These are phyloP conservation scores for Fraxinus pennsylvanica DNA, from an alignment of 257 asterid species.

Conservation along the genomic window DNA sequence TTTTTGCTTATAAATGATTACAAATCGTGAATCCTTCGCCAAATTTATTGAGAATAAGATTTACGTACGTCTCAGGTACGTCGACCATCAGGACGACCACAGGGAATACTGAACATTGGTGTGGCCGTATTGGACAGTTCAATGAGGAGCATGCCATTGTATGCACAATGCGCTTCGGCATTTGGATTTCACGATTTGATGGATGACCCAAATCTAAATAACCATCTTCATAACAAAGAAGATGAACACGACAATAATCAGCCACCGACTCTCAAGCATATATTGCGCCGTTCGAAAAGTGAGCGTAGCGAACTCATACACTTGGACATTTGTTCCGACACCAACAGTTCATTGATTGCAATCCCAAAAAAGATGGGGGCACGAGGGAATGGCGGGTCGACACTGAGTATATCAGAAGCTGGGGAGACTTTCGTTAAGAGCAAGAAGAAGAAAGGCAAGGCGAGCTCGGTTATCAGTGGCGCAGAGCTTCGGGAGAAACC, in stretches of 20 bases:
- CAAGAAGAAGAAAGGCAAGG: constrained; percentile 52
- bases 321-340: constrained; percentile 37
- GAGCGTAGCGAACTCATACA: constrained; percentile 61
- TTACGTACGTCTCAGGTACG: constrained; percentile 26
- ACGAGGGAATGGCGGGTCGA: constrained; percentile 41
- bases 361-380: constrained; percentile 27
- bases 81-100: constrained; percentile 48
- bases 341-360: constrained; percentile 39
- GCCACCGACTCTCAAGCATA: constrained; percentile 36
- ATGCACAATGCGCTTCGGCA: constrained; percentile 34
- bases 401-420: constrained; percentile 49
- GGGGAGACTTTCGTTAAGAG: constrained; percentile 28
- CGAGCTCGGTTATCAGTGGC: constrained; percentile 69
- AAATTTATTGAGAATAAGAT: background rate
- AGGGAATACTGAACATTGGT: constrained; percentile 46
- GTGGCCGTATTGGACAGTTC: constrained; percentile 45
- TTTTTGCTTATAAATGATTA: background rate
- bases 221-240: background rate
- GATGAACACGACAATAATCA: background rate
- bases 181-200: constrained; percentile 55
- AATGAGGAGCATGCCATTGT: constrained; percentile 39
- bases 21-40: too few species aligned
- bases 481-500: constrained; percentile 52
- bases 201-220: constrained; percentile 34
- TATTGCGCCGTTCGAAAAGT: constrained; percentile 58